These are phyloP conservation scores for Metarhizium sp. DNA, from an alignment of 2,329 filamentous ascomycete genomes.

Conservation along the genomic window DNA sequence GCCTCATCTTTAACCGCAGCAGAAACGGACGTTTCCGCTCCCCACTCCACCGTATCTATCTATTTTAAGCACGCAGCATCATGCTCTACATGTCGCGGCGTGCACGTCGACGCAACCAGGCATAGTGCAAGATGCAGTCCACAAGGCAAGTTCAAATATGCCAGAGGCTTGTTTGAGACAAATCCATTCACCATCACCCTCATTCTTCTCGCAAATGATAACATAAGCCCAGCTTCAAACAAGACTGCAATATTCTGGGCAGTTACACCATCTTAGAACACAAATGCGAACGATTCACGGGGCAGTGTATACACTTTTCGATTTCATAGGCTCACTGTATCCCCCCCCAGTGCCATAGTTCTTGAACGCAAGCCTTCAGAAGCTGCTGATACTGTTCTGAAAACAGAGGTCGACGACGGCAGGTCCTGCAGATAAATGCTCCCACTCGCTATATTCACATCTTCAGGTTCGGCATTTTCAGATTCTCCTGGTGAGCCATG, in stretches of 20 bases:
- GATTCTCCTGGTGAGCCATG: background rate
- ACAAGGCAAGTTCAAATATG: background rate
- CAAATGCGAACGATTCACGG: background rate
- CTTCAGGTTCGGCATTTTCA: background rate
- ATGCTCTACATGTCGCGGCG: background rate
- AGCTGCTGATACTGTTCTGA: slow-evolving; percentile 36
- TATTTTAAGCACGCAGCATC: background rate
- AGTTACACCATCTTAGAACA: too few relatives aligned
- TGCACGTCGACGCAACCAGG: too few relatives aligned
- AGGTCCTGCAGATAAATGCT: background rate
- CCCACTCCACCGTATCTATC: too few relatives aligned
- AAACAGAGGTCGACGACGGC: slow-evolving; percentile 54
- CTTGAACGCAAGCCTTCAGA: background rate
- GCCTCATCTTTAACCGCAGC: too few relatives aligned
- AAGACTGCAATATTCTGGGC: too few relatives aligned
- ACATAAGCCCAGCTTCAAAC: too few relatives aligned
- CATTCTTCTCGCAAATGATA: too few relatives aligned
- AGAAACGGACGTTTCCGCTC: too few relatives aligned
- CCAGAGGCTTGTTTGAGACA: too few relatives aligned
- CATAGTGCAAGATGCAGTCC: background rate
- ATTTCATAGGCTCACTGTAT: background rate
- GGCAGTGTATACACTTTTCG: background rate
- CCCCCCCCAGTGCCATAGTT: background rate
- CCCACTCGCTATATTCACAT: background rate
- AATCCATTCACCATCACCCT: too few relatives aligned